Evolutionary conservation across 345 rosid genomes (phyloP).

Genomic region (Zanthoxylum bungeanum): DNA sequence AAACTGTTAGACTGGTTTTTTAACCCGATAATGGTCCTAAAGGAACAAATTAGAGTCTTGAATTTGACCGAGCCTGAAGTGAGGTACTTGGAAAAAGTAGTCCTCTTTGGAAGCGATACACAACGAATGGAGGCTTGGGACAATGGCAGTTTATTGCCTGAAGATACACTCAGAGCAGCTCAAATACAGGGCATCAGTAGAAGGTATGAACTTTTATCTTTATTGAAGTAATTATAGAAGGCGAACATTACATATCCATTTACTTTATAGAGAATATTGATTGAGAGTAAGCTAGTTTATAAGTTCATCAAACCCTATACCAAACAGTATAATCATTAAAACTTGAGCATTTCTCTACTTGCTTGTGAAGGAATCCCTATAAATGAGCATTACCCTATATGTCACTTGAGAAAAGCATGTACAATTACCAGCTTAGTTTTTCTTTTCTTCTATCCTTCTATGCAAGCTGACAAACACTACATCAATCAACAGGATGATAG

Average conservation of each 20-base stretch:
- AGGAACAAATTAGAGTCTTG: conserved; percentile 64
- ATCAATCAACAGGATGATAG: conserved; percentile 62
- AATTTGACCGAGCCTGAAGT: conserved; percentile 57
- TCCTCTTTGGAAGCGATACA: conserved; percentile 55
- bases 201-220: conserved; percentile 51
- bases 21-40: conserved; percentile 63
- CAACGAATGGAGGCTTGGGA: conserved; percentile 60
- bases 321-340: too few relatives aligned
- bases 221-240: too few relatives aligned
- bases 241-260: too few relatives aligned
- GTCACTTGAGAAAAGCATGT: too few relatives aligned
- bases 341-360: too few relatives aligned
- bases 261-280: too few relatives aligned
- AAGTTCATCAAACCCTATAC: too few relatives aligned
- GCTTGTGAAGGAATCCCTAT: too few relatives aligned
- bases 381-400: too few relatives aligned
- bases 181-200: conserved; percentile 76
- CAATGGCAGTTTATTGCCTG: conserved; percentile 40
- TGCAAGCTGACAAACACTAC: neutral
- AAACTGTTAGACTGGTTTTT: conserved; percentile 75
- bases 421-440: too few relatives aligned
- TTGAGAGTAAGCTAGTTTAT: too few relatives aligned
- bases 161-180: conserved; percentile 65
- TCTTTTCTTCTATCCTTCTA: too few relatives aligned
- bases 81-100: conserved; percentile 54